A percentile compares a stretch with the other conserved stretches of the same genome.
These are phyloP conservation scores for Margaritispora aquatica DNA, from an alignment of 495 filamentous ascomycete genomes.

Conservation along the genomic window DNA sequence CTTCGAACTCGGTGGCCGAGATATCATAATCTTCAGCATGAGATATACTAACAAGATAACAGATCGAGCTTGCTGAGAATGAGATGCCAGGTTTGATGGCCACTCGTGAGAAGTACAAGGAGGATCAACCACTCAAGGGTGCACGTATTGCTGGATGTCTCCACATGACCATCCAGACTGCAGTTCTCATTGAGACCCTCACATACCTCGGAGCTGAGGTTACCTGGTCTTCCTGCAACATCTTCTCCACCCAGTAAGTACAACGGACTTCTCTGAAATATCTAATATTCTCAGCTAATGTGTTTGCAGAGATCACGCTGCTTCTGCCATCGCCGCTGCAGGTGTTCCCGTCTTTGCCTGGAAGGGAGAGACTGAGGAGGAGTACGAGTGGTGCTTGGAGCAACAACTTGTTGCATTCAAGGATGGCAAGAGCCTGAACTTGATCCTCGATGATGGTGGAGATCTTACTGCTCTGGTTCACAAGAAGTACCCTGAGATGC, in stretches of 20 bases:
- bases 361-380: constrained; percentile 99
- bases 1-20: too few relatives aligned
- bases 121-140: constrained; percentile 83
- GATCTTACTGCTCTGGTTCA: constrained; percentile 95
- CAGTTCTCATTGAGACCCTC: constrained; percentile 97
- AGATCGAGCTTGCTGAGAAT: constrained; percentile 98
- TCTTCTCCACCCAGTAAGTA: constrained; percentile 58
- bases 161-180: constrained; percentile 99
- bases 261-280: too few relatives aligned
- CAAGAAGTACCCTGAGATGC: constrained; percentile 95
- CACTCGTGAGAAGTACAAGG: constrained; percentile 83
- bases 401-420: constrained; percentile 97
- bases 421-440: constrained; percentile 91
- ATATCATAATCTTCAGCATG: background rate
- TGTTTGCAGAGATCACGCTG: constrained; percentile 84
- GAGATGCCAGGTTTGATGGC: constrained; percentile 98
- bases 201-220: constrained; percentile 91
- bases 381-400: constrained; percentile 99
- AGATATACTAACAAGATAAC: background rate
- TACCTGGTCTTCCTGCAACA: constrained; percentile 98
- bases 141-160: constrained; percentile 90
- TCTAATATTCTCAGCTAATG: too few relatives aligned
- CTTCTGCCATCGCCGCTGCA: constrained; percentile 89
- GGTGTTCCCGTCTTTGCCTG: constrained; percentile 96
- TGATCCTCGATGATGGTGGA: constrained; percentile 98